Percentiles rank a stretch among this genome's conserved stretches.
phyloP scores from a whole-genome alignment of 306 rosid species.

The Pyrus betulifolia region DNA sequence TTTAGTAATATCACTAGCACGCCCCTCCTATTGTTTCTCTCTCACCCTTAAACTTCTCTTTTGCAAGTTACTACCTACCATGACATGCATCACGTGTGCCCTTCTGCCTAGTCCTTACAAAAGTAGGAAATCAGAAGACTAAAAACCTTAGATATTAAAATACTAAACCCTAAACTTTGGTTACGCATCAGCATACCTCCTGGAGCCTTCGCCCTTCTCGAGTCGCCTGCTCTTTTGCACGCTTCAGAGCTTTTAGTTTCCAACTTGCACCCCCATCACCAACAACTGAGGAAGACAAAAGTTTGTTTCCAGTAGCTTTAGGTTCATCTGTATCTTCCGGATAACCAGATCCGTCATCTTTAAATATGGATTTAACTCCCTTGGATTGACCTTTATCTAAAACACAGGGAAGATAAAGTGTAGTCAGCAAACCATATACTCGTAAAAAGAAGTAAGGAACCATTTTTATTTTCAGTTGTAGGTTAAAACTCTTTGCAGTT shows the following conservation, averaged over 20 bases:
- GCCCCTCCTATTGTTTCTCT: no score
- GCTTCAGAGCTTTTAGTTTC: conserved; percentile 94
- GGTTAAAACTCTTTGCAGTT: not conserved
- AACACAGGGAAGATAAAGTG: not conserved
- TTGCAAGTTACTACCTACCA: no score
- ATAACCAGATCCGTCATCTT: conserved; percentile 73
- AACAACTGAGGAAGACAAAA: conserved; percentile 62
- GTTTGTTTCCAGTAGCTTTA: conserved; percentile 32
- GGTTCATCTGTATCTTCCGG: conserved; percentile 56
- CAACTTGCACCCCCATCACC: conserved; percentile 99
- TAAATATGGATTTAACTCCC: conserved; percentile 81
- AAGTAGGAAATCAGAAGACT: no score
- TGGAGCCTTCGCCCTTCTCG: conserved; percentile 60
- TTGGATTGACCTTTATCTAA: conserved; percentile 54
- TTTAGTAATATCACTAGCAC: no score
- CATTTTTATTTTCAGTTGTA: not conserved
- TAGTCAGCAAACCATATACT: not conserved
- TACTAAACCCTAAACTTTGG: no score
- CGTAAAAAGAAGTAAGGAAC: not conserved
- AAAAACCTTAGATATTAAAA: no score
- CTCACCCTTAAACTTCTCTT: no score
- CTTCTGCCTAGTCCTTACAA: no score
- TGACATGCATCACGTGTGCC: no score
- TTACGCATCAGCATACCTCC: conserved; percentile 30
- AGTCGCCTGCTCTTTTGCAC: conserved; percentile 87